These are phyloP conservation scores for Saccharomyces hybrid DNA, from an alignment of 1,139 yeast species.

Conservation along the genomic window DNA sequence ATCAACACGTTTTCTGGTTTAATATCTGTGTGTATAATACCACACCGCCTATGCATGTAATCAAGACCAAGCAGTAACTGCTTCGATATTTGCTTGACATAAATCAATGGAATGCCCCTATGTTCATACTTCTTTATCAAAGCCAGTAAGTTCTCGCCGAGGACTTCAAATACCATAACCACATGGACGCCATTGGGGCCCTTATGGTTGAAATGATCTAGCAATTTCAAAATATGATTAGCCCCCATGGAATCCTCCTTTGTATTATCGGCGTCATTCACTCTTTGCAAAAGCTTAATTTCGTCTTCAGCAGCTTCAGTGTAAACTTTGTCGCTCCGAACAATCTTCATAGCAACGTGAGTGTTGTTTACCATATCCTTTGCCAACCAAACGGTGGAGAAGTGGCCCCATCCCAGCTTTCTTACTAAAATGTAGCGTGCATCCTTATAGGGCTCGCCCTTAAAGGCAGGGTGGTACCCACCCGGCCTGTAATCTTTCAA, in stretches of 20 bases:
- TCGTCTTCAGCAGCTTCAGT: slow-evolving; percentile 75
- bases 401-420: slow-evolving; percentile 78
- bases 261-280: slow-evolving; percentile 9
- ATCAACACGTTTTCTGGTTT: slow-evolving; percentile 73
- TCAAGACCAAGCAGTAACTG: slow-evolving; percentile 62
- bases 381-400: slow-evolving; percentile 75
- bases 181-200: slow-evolving; percentile 76
- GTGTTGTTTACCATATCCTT: slow-evolving; percentile 40
- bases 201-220: slow-evolving; percentile 57
- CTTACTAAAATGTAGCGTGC: slow-evolving; percentile 53
- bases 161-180: slow-evolving; percentile 72
- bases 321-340: slow-evolving; percentile 62
- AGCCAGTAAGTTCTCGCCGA: slow-evolving; percentile 70
- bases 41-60: slow-evolving; percentile 64
- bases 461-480: slow-evolving; percentile 71
- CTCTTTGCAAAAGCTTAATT: slow-evolving; percentile 40
- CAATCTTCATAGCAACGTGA: slow-evolving; percentile 73
- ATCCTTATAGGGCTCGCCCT: slow-evolving; percentile 60
- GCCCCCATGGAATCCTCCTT: slow-evolving; percentile 39
- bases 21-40: slow-evolving; percentile 71
- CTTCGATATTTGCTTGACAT: slow-evolving; percentile 65
- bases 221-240: slow-evolving; percentile 52
- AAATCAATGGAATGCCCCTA: slow-evolving; percentile 62
- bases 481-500: slow-evolving; percentile 61
- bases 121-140: slow-evolving; percentile 55